Base-by-base conservation (phyloP, 768 basidiomycete genomes). In the Boletus edulis region DNA sequence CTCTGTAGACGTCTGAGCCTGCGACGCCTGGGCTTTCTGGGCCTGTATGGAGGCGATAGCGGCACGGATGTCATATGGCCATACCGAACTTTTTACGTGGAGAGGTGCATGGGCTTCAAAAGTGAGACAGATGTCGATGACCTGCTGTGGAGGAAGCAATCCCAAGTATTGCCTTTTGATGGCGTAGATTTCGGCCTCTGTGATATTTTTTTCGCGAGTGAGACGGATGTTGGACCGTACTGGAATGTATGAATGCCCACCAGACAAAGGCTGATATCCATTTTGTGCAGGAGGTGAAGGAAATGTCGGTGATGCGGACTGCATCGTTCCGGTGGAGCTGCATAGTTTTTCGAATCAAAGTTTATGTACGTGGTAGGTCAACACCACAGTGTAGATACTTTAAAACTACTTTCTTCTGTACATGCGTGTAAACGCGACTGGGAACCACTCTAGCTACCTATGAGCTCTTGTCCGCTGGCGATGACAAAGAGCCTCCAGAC, bases 71-170 rank as follows among this genome's bases (percentile, higher is more conserved):
- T 91, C 85, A 34, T 74, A 70, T 12, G 89, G 89, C 89, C 89
- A 91, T 69, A 91, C 72, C n/a, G 82, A 73, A 52, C 75, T 76
- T 69, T 81, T 85, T 49, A 87, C 67, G 57, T 85, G 84, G 38
- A 78, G 73, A 13, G 87, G 83, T 14, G 84, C 83, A 74, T 90
- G 80, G 10, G 82, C 67, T 62, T 91, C 86, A 62, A 88, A 84
- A 37, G 79, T 77, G 56, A 91, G 76, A 67, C 87, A 91, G 63
- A 91, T 83, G 61, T 90, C 89, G 65, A 91, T 88, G 65, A 91
- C 79, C 72, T 91, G 87, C 43, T 81, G 78, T 20, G 79, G 81
- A 22, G 84, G 79, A 9, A 92, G 77, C 20, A 89, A 77, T 22
- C 78, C 76, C 41, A 92, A 76, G 73, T 91, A 92, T 57, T 81